Evolutionary conservation across 2,329 filamentous ascomycete genomes (phyloP).

Genomic region (Alternaria sp.): DNA sequence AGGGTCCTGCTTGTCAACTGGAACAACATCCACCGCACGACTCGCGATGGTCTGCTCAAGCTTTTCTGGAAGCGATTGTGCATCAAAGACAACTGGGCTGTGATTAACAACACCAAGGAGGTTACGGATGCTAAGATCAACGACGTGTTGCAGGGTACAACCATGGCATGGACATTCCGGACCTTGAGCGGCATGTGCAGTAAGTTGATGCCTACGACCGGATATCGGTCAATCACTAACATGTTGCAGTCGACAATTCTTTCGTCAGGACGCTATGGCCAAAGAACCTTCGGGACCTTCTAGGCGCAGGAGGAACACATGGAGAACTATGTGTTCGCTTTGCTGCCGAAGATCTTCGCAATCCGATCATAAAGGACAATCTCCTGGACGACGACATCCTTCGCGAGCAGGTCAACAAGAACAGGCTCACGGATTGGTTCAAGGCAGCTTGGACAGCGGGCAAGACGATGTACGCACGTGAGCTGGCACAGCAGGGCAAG

Average conservation of each 20-base stretch:
- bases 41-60: conserved; percentile 60
- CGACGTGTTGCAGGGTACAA: conserved; percentile 66
- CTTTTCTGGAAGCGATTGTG: conserved; percentile 90
- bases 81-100: conserved; percentile 83
- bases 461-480: conserved; percentile 42
- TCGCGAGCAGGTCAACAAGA: conserved; percentile 69
- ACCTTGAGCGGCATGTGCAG: conserved; percentile 68
- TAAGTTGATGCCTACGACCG: conserved; percentile 53
- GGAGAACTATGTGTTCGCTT: conserved; percentile 66
- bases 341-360: conserved; percentile 65
- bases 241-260: conserved; percentile 21
- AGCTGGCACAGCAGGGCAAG: conserved; percentile 30
- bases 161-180: conserved; percentile 72
- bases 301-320: conserved; percentile 62
- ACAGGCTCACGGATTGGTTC: conserved; percentile 75
- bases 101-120: conserved; percentile 77
- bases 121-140: conserved; percentile 75
- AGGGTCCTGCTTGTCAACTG: conserved; percentile 62
- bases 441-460: conserved; percentile 53
- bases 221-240: conserved; percentile 15
- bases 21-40: conserved; percentile 59
- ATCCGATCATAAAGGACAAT: conserved; percentile 75
- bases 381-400: conserved; percentile 74
- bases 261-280: conserved; percentile 32
- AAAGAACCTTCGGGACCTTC: conserved; percentile 33